Base-by-base conservation (phyloP, 768 basidiomycete species). In the Tremella mesenterica region DNA sequence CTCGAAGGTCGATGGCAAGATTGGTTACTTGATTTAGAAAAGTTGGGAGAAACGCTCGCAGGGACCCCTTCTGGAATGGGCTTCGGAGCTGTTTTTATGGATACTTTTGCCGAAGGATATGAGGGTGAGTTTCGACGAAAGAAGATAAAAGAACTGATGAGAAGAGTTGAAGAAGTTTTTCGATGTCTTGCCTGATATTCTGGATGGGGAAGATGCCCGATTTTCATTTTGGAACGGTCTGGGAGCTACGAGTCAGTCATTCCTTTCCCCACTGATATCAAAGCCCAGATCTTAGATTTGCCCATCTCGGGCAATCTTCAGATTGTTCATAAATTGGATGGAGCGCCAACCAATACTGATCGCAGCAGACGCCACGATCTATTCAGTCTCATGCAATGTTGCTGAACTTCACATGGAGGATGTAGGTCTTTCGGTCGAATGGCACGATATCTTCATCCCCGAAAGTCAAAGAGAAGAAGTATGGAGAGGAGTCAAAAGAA, bases 191-290 rank as follows among this genome's bases (percentile, higher is more conserved):
- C 88, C 88, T 2, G 78, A 85, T 61, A 77, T 99, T 4, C 77
- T 96, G 14, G 78, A 79, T 20, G 82, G 83, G 13, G 79, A 82
- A n/a, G 77, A 82, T 13, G 84, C 85, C n/a, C 78, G 82, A 14
- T 87, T 92, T 69, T 85, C 89, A 56, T 99, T 97, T 75, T 99
- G 97, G 79, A 89, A 99, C 66, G 95, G 95, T 12, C 80, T 99
- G 8, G 95, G 88, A 14, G 93, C 92, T 27, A 96, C 90, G 7
- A 90, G 88, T 86, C 28, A 50, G 44, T 56, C n/a, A n/a, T 14
- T 16, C 3, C 27, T 23, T 25, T 26, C 46, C 9, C 9, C 5
- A 30, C 10, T 46, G 3, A 38, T 8, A 16, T 36, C 33, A 18
- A 36, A 10, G 18, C n/a, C 33, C 12, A 10, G 12, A 18, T 36